Conservation (phyloP, 768 basidiomycete species). For the Dioszegia aurantiaca region DNA sequence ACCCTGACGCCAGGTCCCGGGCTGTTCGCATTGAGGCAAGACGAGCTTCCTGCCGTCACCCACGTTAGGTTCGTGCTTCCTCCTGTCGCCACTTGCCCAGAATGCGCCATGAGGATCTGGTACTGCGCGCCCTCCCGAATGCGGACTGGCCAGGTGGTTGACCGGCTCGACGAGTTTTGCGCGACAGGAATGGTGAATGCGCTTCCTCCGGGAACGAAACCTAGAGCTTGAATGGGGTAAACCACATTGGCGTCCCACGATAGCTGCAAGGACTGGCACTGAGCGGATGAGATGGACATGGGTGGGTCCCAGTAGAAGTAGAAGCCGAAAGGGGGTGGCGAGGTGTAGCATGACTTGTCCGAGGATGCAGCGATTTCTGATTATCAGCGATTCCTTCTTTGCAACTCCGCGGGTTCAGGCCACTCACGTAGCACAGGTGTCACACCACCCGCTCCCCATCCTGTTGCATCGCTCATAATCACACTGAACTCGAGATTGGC, state of each 20-base stretch:
- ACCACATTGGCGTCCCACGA: conserved; percentile 40
- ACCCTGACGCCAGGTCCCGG: conserved; percentile 18
- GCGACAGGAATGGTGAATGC: conserved; percentile 40
- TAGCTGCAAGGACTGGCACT: conserved; percentile 36
- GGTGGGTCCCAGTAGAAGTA: conserved; percentile 12
- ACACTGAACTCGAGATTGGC: conserved; percentile 44
- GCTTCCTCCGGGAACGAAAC: conserved; percentile 43
- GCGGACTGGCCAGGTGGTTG: conserved; percentile 38
- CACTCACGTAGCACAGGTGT: conserved; percentile 44
- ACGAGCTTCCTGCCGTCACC: conserved; percentile 28
- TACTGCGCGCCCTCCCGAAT: conserved; percentile 41
- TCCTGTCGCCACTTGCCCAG: conserved; percentile 44
- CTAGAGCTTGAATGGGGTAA: conserved; percentile 40
- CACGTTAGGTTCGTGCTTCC: conserved; percentile 37
- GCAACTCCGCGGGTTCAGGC: background rate
- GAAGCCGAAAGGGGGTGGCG: conserved; percentile 8
- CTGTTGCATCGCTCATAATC: conserved; percentile 43
- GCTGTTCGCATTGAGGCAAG: conserved; percentile 33
- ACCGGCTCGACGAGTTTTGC: conserved; percentile 4
- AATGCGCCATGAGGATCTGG: conserved; percentile 44
- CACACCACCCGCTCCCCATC: conserved; percentile 41
- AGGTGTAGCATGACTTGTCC: conserved; percentile 1
- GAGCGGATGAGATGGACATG: conserved; percentile 18
- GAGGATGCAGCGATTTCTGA: background rate
- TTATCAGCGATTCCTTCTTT: too few relatives aligned